phyloP scores from a whole-genome alignment of 176 grass and related monocot species.

The Chloris gayana region DNA sequence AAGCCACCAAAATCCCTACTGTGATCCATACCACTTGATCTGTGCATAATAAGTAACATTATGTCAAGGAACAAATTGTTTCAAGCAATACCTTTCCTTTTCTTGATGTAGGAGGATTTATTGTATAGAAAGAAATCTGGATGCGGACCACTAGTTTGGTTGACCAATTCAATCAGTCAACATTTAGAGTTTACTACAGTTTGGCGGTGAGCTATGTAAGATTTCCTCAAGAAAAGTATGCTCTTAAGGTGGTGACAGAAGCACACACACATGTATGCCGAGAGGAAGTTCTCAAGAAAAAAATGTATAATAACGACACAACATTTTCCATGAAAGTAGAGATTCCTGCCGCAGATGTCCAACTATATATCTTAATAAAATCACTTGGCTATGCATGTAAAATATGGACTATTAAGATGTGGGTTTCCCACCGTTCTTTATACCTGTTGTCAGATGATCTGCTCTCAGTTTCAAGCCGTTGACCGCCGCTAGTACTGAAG shows the following conservation, averaged over 20 bases:
- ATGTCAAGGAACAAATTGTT: background rate
- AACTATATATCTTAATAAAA: background rate
- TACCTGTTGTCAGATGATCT: conserved; percentile 50
- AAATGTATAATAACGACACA: background rate
- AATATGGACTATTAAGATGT: background rate
- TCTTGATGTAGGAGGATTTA: background rate
- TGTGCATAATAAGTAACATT: conserved; percentile 17
- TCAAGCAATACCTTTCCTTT: background rate
- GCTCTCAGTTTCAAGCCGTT: conserved; percentile 43
- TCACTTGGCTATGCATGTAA: background rate
- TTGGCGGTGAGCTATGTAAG: background rate
- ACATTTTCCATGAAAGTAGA: background rate
- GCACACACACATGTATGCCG: background rate
- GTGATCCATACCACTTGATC: conserved; percentile 63
- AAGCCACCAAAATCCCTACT: conserved; percentile 51
- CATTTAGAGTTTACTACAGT: background rate
- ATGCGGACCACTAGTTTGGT: background rate
- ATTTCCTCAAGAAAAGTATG: background rate
- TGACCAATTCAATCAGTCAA: conserved; percentile 24
- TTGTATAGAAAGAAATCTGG: background rate
- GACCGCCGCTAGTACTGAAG: conserved; percentile 51
- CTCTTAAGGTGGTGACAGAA: background rate
- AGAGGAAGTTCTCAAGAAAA: background rate
- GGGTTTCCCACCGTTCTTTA: too few relatives aligned
- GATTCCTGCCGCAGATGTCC: background rate